These are phyloP conservation scores for Plectosphaerella plurivora DNA, from an alignment of 2,329 filamentous ascomycete species.

Conservation along the genomic window DNA sequence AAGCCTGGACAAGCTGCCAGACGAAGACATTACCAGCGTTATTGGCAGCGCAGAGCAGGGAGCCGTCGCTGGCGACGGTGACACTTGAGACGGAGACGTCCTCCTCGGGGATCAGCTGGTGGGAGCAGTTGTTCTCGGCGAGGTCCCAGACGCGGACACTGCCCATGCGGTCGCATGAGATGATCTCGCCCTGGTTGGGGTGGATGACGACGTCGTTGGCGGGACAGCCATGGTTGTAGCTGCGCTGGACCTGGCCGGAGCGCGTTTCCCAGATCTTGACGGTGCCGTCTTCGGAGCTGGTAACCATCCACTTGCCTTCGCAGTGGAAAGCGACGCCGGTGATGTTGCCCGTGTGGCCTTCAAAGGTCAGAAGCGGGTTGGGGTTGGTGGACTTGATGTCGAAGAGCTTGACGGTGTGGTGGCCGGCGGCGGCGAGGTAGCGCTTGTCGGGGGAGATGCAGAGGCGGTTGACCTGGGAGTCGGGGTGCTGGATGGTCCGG, in stretches of 20 bases:
- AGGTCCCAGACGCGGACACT: conserved; percentile 96
- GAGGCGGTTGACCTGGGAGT: conserved; percentile 96
- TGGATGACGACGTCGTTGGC: conserved; percentile 99
- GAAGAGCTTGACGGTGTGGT: conserved; percentile 91
- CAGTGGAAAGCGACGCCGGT: conserved; percentile 97
- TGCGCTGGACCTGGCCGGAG: conserved; percentile 80
- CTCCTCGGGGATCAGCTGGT: conserved; percentile 93
- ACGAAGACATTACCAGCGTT: conserved; percentile 94
- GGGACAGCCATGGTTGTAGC: conserved; percentile 83
- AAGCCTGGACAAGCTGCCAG: conserved; percentile 85
- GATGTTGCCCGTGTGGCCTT: conserved; percentile 93
- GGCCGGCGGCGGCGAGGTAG: conserved; percentile 77
- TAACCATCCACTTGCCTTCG: conserved; percentile 99
- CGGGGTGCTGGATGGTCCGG: conserved; percentile 94
- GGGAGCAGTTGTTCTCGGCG: conserved; percentile 93
- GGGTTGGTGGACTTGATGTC: conserved; percentile 99
- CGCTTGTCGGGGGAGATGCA: conserved; percentile 98
- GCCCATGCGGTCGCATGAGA: conserved; percentile 89
- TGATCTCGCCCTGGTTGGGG: conserved; percentile 96
- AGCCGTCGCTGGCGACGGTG: conserved; percentile 91
- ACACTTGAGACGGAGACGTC: conserved; percentile 92
- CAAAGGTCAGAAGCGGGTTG: conserved; percentile 86
- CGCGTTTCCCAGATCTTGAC: conserved; percentile 97
- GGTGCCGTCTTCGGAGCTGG: conserved; percentile 91
- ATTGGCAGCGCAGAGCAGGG: conserved; percentile 88